Evolutionary conservation across 2,329 filamentous ascomycete species (phyloP), one percentile per base, ranked within the genome.

Genomic region (Fonsecaea pedrosoi): DNA sequence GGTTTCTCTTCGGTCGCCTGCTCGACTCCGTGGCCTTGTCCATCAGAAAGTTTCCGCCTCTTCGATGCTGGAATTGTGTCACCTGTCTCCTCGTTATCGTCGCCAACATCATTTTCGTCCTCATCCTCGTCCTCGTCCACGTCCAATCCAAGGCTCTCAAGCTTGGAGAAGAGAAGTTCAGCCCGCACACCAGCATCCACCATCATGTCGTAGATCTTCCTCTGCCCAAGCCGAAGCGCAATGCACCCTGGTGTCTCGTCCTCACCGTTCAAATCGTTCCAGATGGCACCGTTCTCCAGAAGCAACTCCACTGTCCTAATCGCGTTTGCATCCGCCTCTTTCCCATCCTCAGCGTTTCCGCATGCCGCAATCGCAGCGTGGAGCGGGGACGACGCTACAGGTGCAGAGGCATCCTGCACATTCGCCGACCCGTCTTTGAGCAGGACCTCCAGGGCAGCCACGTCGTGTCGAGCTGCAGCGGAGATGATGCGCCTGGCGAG

Each of bases 151-250:
- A 61, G 48, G 45, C 10, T 50, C n/a, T 54, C 59, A 48, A 61
- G 54, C 59, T 54, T 61, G 2, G 59, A 48, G 18, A 61, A 61
- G 34, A 61, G 59, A 21, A 61, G 48, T 53, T 61, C 59, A 10
- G 59, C 59, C 18, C 59, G 45, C 18, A 61, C 48, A 10, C 59
- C 59, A 13, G 59, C 59, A n/a, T 61, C 45, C 1, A 61, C 59
- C 59, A 61, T 61, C 32, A 61, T 61, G 12, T 61, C 59, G 34
- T 61, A 61, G 59, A 61, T 53, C 59, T 32, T 61, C 18, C 13
- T 54, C 12, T 61, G 59, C n/a, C 48, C 48, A 4, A 61, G 35
- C 25, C 59, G 32, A 2, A 61, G 34, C 34, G 59, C 59, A 50
- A 61, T 38, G 48, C 59, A 61, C 4, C 59, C 59, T 18, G 59